These are phyloP conservation scores for Urtica urens DNA, from an alignment of 306 rosid species.

Conservation along the genomic window DNA sequence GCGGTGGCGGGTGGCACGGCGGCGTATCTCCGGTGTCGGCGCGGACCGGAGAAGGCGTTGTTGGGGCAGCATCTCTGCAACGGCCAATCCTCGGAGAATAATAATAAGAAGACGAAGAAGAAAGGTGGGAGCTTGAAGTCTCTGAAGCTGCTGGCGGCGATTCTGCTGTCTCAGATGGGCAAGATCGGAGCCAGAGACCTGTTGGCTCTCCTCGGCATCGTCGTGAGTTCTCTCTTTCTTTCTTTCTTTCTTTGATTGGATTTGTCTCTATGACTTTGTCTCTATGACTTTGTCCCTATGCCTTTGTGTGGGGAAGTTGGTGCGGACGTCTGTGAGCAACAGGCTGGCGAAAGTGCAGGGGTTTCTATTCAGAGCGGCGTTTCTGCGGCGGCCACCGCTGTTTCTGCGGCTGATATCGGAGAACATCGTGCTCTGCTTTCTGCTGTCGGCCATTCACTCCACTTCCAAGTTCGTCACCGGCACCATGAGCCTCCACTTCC, in stretches of 20 bases:
- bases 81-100: slow-evolving; percentile 30
- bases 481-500: slow-evolving; percentile 83
- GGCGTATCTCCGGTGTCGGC: slow-evolving; percentile 67
- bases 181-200: slow-evolving; percentile 60
- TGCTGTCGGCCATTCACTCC: slow-evolving; percentile 72
- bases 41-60: slow-evolving; percentile 27
- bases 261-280: slow-evolving; percentile 13
- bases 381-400: slow-evolving; percentile 89
- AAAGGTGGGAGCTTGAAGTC: slow-evolving; percentile 64
- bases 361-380: slow-evolving; percentile 95
- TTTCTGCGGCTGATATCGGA: slow-evolving; percentile 81
- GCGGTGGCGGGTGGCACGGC: slow-evolving; percentile 78
- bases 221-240: slow-evolving; percentile 34
- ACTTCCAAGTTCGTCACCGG: slow-evolving; percentile 88
- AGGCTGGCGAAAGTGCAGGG: slow-evolving; percentile 99
- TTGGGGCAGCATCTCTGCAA: slow-evolving; percentile 31
- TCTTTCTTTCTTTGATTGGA: background rate
- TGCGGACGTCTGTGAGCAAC: slow-evolving; percentile 91
- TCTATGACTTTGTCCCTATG: no score
- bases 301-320: no score
- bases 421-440: slow-evolving; percentile 81
- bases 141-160: slow-evolving; percentile 65
- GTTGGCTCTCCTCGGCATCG: slow-evolving; percentile 49
- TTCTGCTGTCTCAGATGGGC: slow-evolving; percentile 66
- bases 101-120: slow-evolving; percentile 20